Base-by-base conservation (phyloP, 257 asterid species). In the Forsythia suspensa region DNA sequence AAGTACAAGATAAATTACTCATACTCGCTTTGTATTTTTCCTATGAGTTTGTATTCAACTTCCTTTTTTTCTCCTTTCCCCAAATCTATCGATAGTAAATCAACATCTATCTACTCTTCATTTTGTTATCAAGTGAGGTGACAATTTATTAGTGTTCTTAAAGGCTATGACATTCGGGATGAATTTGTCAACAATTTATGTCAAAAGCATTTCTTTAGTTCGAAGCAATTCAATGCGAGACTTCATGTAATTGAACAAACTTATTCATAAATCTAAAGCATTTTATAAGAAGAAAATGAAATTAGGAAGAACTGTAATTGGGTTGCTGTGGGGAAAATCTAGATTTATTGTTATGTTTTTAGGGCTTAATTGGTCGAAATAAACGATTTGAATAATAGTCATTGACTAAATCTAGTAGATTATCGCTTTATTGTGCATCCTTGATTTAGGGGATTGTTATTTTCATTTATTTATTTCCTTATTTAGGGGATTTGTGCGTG, bases 221-320 rank as follows among this genome's bases (percentile, higher is more conserved):
- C 38, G 8, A 52, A 38, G 70, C 8, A 52, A 34, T 48, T 55
- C 55, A 63, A 72, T 41, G 36, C 72, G 29, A 43, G 40, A 42
- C 24, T 21, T 46, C 39, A 6, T 74, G 75, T 37, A 57, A 24
- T 20, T 39, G n/a, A 71, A 69, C 48, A 43, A 43, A 65, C 71
- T 79, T 61, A 73, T 75, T 78, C 57, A 78, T 66, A 51, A 55
- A 77, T 59, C 8, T 55, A 7, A 61, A 76, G 70, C 73, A 78
- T 63, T 70, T 72, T 63, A 24, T 41, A 21, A 3, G 18, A 44
- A 66, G 20, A 46, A 46, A 70, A 63, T 34, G 46, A 73, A 79
- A 83, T 75, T 71, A 78, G 73, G 20, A 84, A 43, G 67, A 37
- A 11, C 48, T n/a, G 41, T 9, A 75, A 79, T 77, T 71, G 48